These are phyloP conservation scores for Rhodomyrtus tomentosa DNA, from an alignment of 345 rosid species.

Conservation along the genomic window DNA sequence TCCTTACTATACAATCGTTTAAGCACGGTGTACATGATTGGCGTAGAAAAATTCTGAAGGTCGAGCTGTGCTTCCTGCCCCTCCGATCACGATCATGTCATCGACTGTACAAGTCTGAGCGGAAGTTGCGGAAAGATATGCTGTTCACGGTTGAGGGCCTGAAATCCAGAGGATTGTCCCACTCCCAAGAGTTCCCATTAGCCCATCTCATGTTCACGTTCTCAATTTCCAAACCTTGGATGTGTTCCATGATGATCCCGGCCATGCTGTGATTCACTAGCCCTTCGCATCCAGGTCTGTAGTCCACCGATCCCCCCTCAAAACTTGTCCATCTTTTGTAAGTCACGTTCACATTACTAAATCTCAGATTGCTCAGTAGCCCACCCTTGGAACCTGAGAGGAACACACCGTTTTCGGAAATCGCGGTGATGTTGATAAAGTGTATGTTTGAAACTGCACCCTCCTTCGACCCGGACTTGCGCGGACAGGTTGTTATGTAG, in stretches of 20 bases:
- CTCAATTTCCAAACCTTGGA: conserved; percentile 59
- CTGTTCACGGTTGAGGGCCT: conserved; percentile 67
- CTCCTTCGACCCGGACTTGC: conserved; percentile 28
- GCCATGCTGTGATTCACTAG: conserved; percentile 59
- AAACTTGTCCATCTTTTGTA: conserved; percentile 64
- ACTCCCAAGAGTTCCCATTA: conserved; percentile 14
- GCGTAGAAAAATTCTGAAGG: background rate
- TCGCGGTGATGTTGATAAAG: conserved; percentile 58
- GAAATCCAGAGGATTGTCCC: conserved; percentile 83
- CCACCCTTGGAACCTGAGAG: conserved; percentile 73
- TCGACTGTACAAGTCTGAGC: conserved; percentile 27
- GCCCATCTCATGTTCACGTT: conserved; percentile 74
- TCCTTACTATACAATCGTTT: background rate
- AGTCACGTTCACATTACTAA: conserved; percentile 52
- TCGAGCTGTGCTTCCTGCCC: background rate
- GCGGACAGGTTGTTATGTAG: conserved; percentile 69
- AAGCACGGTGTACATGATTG: background rate
- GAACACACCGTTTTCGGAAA: conserved; percentile 74
- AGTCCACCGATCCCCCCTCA: conserved; percentile 58
- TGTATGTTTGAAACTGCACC: conserved; percentile 53
- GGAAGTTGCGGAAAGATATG: conserved; percentile 55
- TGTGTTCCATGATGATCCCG: conserved; percentile 85
- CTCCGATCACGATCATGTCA: background rate
- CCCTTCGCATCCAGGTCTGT: conserved; percentile 87
- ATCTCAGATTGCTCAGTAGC: conserved; percentile 42